Evolutionary conservation across 192 early-diverging fungal species (phyloP).

Genomic region (Coemansia sp.): DNA sequence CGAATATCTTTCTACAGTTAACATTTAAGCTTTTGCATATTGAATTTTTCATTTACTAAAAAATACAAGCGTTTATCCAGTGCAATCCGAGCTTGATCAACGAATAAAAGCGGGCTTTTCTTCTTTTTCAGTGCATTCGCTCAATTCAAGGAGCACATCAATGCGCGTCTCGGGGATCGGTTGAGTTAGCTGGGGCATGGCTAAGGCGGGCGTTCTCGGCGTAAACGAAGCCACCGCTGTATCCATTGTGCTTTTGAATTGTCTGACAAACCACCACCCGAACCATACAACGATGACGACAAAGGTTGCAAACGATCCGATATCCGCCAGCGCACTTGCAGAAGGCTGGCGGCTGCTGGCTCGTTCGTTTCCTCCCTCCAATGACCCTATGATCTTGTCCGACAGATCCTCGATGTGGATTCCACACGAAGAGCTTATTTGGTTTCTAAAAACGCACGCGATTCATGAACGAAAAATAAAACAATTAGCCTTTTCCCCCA

Average conservation of each 20-base stretch:
- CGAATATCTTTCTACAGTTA: no score
- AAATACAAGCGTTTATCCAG: background rate
- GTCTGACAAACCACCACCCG: slow-evolving; percentile 29
- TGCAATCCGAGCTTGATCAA: background rate
- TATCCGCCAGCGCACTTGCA: background rate
- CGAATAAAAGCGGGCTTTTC: background rate
- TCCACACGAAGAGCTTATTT: slow-evolving; percentile 17
- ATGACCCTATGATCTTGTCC: slow-evolving; percentile 14
- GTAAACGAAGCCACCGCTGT: background rate
- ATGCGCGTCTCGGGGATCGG: background rate
- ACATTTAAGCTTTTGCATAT: no score
- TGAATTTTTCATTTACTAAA: no score
- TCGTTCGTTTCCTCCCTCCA: background rate
- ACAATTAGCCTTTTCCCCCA: no score
- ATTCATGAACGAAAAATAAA: background rate
- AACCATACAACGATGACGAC: slow-evolving; percentile 19
- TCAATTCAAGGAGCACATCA: background rate
- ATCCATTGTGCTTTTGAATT: slow-evolving; percentile 12
- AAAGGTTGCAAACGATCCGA: slow-evolving; percentile 19
- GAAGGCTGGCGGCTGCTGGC: background rate
- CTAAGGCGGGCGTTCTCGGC: background rate
- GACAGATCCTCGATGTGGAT: slow-evolving; percentile 25
- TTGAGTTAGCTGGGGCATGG: background rate
- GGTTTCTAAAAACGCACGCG: slow-evolving; percentile 1
- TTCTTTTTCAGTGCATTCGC: background rate